These are phyloP conservation scores for Cornus kousa DNA, from an alignment of 148 eudicot species.

Conservation along the genomic window DNA sequence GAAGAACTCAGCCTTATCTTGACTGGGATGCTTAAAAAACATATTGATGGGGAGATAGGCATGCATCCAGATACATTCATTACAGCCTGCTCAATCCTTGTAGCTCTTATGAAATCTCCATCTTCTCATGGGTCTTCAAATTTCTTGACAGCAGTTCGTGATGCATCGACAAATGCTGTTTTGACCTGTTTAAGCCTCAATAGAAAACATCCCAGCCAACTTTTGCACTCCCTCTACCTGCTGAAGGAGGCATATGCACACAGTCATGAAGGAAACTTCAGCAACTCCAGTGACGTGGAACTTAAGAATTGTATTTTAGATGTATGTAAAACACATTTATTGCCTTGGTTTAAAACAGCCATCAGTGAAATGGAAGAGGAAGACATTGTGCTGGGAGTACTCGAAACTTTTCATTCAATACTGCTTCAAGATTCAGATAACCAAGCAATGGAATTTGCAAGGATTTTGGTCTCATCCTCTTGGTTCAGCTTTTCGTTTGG, in stretches of 20 bases:
- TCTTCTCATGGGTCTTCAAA: conserved; percentile 50
- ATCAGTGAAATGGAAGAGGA: conserved; percentile 75
- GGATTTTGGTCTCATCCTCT: conserved; percentile 56
- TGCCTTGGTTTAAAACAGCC: conserved; percentile 74
- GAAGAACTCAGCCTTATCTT: conserved; percentile 67
- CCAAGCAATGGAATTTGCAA: conserved; percentile 43
- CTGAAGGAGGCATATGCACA: conserved; percentile 75
- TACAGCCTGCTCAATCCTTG: conserved; percentile 64
- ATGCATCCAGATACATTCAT: conserved; percentile 81
- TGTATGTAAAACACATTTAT: conserved; percentile 54
- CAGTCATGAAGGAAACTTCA: conserved; percentile 35
- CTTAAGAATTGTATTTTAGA: conserved; percentile 46
- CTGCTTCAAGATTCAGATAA: conserved; percentile 48
- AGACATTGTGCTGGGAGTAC: conserved; percentile 63
- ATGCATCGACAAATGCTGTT: conserved; percentile 59
- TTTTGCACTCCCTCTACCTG: conserved; percentile 70
- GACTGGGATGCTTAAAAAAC: conserved; percentile 66
- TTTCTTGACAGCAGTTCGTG: conserved; percentile 42
- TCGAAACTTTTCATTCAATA: conserved; percentile 70
- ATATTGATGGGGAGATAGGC: conserved; percentile 59
- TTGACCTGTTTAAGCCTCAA: conserved; percentile 47
- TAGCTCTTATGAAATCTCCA: conserved; percentile 70
- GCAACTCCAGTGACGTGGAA: conserved; percentile 28
- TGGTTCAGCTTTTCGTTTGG: conserved; percentile 83
- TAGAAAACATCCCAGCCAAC: conserved; percentile 41